Base-by-base conservation (phyloP, 1,284 basidiomycete genomes). In the Sphaerobolus stellatus region DNA sequence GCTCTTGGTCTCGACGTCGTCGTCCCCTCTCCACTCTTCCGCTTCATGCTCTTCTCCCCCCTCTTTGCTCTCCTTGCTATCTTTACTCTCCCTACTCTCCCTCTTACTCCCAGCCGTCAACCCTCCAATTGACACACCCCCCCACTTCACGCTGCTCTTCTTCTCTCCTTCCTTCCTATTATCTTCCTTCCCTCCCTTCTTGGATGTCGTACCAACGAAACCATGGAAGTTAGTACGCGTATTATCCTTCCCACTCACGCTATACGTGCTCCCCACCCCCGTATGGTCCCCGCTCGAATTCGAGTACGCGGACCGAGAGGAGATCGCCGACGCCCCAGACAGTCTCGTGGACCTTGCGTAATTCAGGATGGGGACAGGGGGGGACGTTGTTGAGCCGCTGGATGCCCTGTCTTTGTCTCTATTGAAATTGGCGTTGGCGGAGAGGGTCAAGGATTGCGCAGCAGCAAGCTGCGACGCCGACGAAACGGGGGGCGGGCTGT, bases 401-500 rank as follows among this genome's bases (percentile, higher is more conserved):
- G n/a, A n/a, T n/a, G n/a, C n/a, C n/a, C n/a, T n/a, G n/a, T 43
- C 18, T 43, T 8, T 43, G 41, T 18, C 18, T 20, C 22, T 4
- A 20, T 13, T 24, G 41, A 18, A 43, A 18, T 36, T 36, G 44
- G 16, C 18, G 7, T 16, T 46, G 25, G 9, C 25, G 22, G 43
- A 36, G 22, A 44, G 53, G 14, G 54, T 38, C 20, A 24, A 50
- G 79, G 77, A 6, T 85, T 63, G 3, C 83, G 78, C 52, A 78
- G 62, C 0, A 75, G 71, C 0, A 75, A n/a, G n/a, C n/a, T n/a
- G n/a, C n/a, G n/a, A n/a, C n/a, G n/a, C n/a, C n/a, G n/a, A n/a
- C n/a, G n/a, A n/a, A n/a, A n/a, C n/a, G n/a, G n/a, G 73, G 0
- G 78, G 76, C 18, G 75, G 58, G 0, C 76, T 76, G 9, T 80